These are phyloP conservation scores for Diaporthe citri DNA, from an alignment of 2,329 filamentous ascomycete genomes.

Conservation along the genomic window DNA sequence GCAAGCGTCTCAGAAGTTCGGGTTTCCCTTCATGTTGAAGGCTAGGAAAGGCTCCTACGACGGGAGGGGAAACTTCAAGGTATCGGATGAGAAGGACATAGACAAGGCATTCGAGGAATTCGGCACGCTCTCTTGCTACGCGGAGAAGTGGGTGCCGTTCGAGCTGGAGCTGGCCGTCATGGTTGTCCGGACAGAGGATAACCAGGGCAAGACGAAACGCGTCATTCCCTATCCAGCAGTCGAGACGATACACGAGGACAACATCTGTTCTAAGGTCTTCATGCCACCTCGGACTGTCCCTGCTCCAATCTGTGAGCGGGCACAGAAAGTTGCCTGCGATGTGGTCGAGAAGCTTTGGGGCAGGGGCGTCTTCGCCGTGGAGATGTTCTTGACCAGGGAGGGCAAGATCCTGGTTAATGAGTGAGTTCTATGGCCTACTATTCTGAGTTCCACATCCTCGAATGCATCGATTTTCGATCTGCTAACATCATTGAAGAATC, in stretches of 20 bases:
- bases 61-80: slow-evolving; percentile 77
- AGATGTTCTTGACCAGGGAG: slow-evolving; percentile 89
- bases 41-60: slow-evolving; percentile 92
- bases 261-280: slow-evolving; percentile 93
- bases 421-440: too few species aligned
- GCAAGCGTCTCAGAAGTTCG: slow-evolving; percentile 73
- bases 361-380: slow-evolving; percentile 94
- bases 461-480: slow-evolving; percentile 31
- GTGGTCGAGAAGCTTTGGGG: slow-evolving; percentile 86
- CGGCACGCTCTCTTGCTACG: slow-evolving; percentile 80
- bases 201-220: slow-evolving; percentile 60
- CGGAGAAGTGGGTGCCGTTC: slow-evolving; percentile 91
- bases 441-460: too few species aligned
- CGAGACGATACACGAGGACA: slow-evolving; percentile 95
- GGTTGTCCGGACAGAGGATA: slow-evolving; percentile 89
- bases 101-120: slow-evolving; percentile 77
- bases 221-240: slow-evolving; percentile 86
- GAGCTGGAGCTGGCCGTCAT: slow-evolving; percentile 91
- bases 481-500: slow-evolving; percentile 61
- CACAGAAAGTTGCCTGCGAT: slow-evolving; percentile 81
- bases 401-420: slow-evolving; percentile 54
- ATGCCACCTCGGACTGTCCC: slow-evolving; percentile 82
- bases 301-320: slow-evolving; percentile 69
- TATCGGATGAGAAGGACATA: slow-evolving; percentile 60
- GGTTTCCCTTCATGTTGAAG: slow-evolving; percentile 94